Conservation (phyloP, 164 flowering plant species). For the Kingdonia uniflora region DNA sequence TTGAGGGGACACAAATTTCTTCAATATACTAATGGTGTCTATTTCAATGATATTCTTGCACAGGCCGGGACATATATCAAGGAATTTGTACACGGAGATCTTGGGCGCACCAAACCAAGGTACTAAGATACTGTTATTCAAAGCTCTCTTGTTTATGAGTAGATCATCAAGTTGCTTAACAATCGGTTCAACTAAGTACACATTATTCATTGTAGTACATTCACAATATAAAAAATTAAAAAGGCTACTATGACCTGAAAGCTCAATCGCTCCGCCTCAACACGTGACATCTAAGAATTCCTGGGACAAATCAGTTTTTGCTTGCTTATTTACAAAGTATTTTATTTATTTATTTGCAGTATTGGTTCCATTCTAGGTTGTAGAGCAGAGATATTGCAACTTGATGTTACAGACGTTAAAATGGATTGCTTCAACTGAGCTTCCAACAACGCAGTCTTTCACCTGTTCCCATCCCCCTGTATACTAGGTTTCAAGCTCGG, state of each 20-base stretch:
- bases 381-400: constrained; percentile 89
- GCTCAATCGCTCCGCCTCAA: too few species aligned
- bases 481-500: too few species aligned
- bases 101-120: constrained; percentile 92
- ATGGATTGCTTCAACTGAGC: constrained; percentile 56
- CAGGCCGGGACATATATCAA: constrained; percentile 99
- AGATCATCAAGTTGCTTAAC: too few species aligned
- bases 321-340: neutral
- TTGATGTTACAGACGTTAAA: constrained; percentile 90
- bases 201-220: too few species aligned
- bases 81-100: constrained; percentile 97
- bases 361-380: constrained; percentile 82
- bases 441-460: too few species aligned
- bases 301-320: neutral
- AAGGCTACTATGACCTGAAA: too few species aligned
- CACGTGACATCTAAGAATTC: neutral
- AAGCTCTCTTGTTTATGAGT: neutral
- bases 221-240: too few species aligned
- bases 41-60: neutral
- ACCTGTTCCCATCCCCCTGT: too few species aligned
- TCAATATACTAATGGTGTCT: too few species aligned
- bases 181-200: too few species aligned
- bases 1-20: too few species aligned
- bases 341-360: constrained; percentile 30
- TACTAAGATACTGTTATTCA: constrained; percentile 11